Percentiles rank a stretch among this genome's conserved stretches.
phyloP scores from a whole-genome alignment of 176 grass and related monocot species.

The Phoenix roebelenii region DNA sequence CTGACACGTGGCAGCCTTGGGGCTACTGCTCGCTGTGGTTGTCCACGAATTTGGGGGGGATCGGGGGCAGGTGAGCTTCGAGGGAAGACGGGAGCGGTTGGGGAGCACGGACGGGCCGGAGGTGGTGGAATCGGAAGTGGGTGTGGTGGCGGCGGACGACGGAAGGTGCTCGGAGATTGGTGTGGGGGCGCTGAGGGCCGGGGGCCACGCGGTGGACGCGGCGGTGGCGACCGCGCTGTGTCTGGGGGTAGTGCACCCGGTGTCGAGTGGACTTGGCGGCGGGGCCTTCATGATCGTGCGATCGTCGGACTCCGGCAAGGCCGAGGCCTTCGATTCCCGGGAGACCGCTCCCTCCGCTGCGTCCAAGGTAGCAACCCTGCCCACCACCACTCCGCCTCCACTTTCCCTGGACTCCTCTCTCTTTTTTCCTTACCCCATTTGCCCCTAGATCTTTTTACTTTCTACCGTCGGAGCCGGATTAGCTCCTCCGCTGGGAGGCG shows the following conservation, averaged over 20 bases:
- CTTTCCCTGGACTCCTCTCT: too few relatives aligned
- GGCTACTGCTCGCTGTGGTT: slow-evolving; percentile 23
- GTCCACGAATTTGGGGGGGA: neutral
- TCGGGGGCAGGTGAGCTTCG: neutral
- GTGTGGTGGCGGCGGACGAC: slow-evolving; percentile 72
- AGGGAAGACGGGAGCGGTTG: neutral
- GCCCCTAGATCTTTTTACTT: neutral
- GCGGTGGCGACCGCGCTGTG: slow-evolving; percentile 60
- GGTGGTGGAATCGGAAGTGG: slow-evolving; percentile 26
- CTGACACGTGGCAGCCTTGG: neutral
- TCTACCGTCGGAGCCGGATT: neutral
- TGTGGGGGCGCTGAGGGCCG: slow-evolving; percentile 40
- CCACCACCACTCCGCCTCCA: too few relatives aligned
- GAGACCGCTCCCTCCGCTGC: slow-evolving; percentile 78
- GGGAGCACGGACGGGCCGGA: slow-evolving; percentile 17
- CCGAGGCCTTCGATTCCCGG: slow-evolving; percentile 75
- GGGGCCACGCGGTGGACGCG: slow-evolving; percentile 86
- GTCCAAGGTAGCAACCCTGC: slow-evolving; percentile 23
- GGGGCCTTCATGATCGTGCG: slow-evolving; percentile 74
- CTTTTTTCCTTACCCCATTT: neutral
- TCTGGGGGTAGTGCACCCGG: slow-evolving; percentile 77
- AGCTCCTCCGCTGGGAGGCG: too few relatives aligned
- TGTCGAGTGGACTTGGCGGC: slow-evolving; percentile 76
- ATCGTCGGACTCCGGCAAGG: slow-evolving; percentile 35
- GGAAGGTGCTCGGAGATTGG: slow-evolving; percentile 73